phyloP scores from a whole-genome alignment of 139 green algal species.

The Tetradesmus lagerheimii region DNA sequence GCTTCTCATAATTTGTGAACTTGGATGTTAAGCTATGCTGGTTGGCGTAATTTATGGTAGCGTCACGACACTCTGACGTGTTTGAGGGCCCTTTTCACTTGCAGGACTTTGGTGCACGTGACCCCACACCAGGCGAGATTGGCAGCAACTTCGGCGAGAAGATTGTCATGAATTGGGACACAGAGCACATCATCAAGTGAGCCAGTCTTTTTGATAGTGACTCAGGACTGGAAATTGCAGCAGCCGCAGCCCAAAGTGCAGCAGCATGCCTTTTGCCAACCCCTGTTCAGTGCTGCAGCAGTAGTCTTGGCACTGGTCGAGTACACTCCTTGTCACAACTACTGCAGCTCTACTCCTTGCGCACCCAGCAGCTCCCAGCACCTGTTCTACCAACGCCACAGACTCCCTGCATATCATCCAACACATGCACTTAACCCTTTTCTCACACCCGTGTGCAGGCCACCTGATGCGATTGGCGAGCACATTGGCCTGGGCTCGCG shows the following conservation, averaged over 20 bases:
- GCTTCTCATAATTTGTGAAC: background rate
- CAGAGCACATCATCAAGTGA: slow-evolving; percentile 90
- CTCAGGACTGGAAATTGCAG: background rate
- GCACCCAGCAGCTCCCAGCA: background rate
- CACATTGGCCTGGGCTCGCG: slow-evolving; percentile 51
- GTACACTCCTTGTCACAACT: background rate
- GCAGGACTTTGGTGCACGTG: slow-evolving; percentile 89
- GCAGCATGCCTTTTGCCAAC: background rate
- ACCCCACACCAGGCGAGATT: slow-evolving; percentile 87
- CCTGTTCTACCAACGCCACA: no score
- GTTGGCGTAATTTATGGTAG: background rate
- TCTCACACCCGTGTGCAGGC: slow-evolving; percentile 54
- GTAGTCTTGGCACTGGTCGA: background rate
- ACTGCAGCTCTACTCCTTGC: background rate
- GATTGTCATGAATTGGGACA: slow-evolving; percentile 91
- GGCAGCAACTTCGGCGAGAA: slow-evolving; percentile 88
- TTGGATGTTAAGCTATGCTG: background rate
- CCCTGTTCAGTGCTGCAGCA: background rate
- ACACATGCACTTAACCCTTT: no score
- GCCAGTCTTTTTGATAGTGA: background rate
- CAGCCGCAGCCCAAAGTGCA: background rate
- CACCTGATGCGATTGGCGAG: slow-evolving; percentile 54
- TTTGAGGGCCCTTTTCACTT: background rate
- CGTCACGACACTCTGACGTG: background rate
- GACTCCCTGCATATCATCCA: background rate